Conservation (phyloP, 1,284 basidiomycete species). For the Cutaneotrichosporon cutaneum region DNA sequence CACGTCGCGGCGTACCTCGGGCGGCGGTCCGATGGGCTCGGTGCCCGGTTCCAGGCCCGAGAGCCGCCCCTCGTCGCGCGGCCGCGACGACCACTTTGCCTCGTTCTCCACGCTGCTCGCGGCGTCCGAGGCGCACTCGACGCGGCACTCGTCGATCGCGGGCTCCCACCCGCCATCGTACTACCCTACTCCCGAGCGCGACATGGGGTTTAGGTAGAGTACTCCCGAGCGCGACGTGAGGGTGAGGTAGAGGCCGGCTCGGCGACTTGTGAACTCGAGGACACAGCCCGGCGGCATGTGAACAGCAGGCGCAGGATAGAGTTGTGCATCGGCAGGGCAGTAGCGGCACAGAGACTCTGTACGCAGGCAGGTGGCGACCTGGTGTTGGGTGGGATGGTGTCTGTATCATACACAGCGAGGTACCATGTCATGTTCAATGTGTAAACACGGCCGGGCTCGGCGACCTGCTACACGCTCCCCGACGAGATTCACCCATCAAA, state of each 20-base stretch:
- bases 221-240: too few species aligned
- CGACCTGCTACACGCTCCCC: too few species aligned
- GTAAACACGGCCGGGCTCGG: not conserved
- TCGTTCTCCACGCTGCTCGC: constrained; percentile 13
- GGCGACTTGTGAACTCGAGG: too few species aligned
- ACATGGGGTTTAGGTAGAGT: not conserved
- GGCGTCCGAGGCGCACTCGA: constrained; percentile 12
- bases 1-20: constrained; percentile 8
- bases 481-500: too few species aligned
- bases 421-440: not conserved
- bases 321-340: not conserved
- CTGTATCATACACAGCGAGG: not conserved
- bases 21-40: not conserved
- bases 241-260: too few species aligned
- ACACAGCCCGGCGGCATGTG: not conserved
- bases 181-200: constrained; percentile 1
- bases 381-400: not conserved
- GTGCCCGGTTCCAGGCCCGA: not conserved
- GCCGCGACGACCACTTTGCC: constrained; percentile 1
- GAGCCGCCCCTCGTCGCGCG: constrained; percentile 2
- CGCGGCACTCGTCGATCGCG: not conserved
- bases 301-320: not conserved
- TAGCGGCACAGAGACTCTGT: not conserved
- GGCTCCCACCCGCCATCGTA: constrained; percentile 1
- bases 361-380: not conserved